Evolutionary conservation across 441 rosid genomes (phyloP).

Genomic region (Erodium trifolium): DNA sequence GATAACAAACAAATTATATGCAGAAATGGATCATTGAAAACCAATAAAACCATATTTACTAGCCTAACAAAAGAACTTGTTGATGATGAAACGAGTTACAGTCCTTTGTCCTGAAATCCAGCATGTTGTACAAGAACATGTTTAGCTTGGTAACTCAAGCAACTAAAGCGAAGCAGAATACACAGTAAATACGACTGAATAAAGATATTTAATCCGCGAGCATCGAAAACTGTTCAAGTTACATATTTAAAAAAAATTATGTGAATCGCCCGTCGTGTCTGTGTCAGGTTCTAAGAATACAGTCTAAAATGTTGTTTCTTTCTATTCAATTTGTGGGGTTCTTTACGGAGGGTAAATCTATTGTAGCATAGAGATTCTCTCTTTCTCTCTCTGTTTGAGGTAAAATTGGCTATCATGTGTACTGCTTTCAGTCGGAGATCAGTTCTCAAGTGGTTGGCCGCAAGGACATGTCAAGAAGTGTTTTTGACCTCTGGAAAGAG

Average conservation of each 20-base stretch:
- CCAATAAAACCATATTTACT: no score
- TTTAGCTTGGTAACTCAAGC: no score
- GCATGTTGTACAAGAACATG: no score
- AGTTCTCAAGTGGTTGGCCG: conserved; percentile 88
- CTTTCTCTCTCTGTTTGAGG: background rate
- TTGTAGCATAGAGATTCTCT: background rate
- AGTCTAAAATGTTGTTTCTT: conserved; percentile 12
- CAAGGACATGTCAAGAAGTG: conserved; percentile 78
- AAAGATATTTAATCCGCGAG: background rate
- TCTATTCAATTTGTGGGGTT: background rate
- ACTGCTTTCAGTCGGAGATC: conserved; percentile 57
- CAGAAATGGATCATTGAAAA: no score
- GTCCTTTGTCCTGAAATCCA: no score
- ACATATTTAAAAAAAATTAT: no score
- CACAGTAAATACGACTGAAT: background rate
- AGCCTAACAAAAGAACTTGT: no score
- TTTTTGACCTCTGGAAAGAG: conserved; percentile 98
- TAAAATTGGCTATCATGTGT: conserved; percentile 15
- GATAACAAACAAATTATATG: no score
- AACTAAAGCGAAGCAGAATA: background rate
- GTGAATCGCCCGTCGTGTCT: background rate
- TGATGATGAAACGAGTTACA: no score
- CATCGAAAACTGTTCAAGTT: background rate
- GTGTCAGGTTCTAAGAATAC: background rate
- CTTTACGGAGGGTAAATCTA: conserved; percentile 1